These are phyloP conservation scores for Parathielavia appendiculata DNA, from an alignment of 495 filamentous ascomycete species.

Conservation along the genomic window DNA sequence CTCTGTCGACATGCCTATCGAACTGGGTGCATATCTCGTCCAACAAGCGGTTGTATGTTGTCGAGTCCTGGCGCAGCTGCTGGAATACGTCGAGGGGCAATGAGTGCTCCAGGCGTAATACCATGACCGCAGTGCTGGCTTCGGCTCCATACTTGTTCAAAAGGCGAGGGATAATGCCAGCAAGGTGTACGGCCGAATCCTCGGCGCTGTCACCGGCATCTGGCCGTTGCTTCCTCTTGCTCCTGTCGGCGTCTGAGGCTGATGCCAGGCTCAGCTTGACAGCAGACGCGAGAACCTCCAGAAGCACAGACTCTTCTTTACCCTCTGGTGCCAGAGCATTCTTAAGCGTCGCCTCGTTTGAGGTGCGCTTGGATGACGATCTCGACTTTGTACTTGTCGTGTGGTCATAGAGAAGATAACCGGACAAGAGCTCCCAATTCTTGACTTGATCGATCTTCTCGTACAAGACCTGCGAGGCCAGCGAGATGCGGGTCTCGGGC, in stretches of 20 bases:
- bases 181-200: slow-evolving; percentile 66
- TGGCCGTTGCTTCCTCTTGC: slow-evolving; percentile 52
- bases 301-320: slow-evolving; percentile 74
- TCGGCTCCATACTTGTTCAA: slow-evolving; percentile 87
- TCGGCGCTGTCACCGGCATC: slow-evolving; percentile 64
- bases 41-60: slow-evolving; percentile 72
- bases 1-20: slow-evolving; percentile 76
- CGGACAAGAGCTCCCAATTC: slow-evolving; percentile 83
- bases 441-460: slow-evolving; percentile 71
- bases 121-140: slow-evolving; percentile 77
- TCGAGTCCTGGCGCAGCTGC: slow-evolving; percentile 78
- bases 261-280: slow-evolving; percentile 63
- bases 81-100: slow-evolving; percentile 85
- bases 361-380: slow-evolving; percentile 36
- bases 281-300: slow-evolving; percentile 78
- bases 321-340: slow-evolving; percentile 65
- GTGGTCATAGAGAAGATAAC: slow-evolving; percentile 89
- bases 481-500: slow-evolving; percentile 72
- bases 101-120: slow-evolving; percentile 79
- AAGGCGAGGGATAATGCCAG: slow-evolving; percentile 72
- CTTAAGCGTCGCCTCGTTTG: slow-evolving; percentile 53
- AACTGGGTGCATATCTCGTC: slow-evolving; percentile 95
- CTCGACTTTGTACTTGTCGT: slow-evolving; percentile 51
- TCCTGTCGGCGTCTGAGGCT: slow-evolving; percentile 56
- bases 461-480: slow-evolving; percentile 80